Base-by-base conservation (phyloP, 495 filamentous ascomycete genomes). In the Thozetella sp. region DNA sequence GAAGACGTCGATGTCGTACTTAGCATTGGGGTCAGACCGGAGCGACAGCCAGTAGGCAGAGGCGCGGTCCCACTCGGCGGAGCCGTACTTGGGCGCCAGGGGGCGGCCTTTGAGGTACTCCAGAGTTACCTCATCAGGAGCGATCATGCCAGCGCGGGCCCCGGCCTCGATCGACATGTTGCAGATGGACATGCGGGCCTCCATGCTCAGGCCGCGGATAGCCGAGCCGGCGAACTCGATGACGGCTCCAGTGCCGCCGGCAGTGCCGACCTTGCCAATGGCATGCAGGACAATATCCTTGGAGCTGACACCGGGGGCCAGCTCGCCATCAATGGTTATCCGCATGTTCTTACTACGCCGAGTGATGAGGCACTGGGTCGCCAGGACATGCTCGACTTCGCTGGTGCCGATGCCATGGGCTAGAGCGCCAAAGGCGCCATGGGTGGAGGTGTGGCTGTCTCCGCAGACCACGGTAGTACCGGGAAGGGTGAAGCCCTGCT, bases 81-180 rank as follows among this genome's bases (percentile, higher is more conserved):
- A 90, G 68, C 90, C 92, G 59, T 82, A 81, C 74, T 90, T 88
- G 59, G 95, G 95, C 22, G 95, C 92, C 60, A 99, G 79, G 43
- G 95, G 95, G 63, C 89, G 83, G 52, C 88, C 91, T 81, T 94
- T 91, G 63, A 99, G 90, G 70, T 99, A 99, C 64, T 96, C 90
- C 67, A 97, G 94, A 3, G 95, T 98, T 48, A 81, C 91, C 72
- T 97, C 88, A 62, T 99, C 95, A 2, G 95, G 95, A 24, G 95
- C 95, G 57, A 99, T 88, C 91, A 99, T 94, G 59, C 95, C 95
- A 58, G 95, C 94, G 79, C 95, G 85, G 40, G 95, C 95, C 77
- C 95, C 95, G 59, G 79, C 95, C 80, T 99, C 95, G 70, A 98
- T 97, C n/a, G 94, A 93, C 95, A 99, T 99, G 80, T 99, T 99